phyloP scores from a whole-genome alignment of 139 green algal species.

The Microglena sp. region DNA sequence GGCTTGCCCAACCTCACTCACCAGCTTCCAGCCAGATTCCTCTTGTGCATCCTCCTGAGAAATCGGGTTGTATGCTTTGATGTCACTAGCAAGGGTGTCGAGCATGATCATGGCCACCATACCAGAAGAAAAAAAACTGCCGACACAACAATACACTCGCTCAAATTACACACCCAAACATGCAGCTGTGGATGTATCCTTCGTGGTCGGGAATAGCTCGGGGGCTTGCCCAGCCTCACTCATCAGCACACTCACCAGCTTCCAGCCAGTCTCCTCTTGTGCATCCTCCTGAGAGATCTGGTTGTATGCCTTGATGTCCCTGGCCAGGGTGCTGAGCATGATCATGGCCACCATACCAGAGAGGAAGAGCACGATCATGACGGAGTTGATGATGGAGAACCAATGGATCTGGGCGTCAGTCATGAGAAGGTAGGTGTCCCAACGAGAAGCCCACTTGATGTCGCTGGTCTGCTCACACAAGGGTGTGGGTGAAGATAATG shows the following conservation, averaged over 20 bases:
- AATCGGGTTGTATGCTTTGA: slow-evolving; percentile 93
- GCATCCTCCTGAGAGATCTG: slow-evolving; percentile 86
- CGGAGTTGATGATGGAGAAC: slow-evolving; percentile 99
- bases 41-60: slow-evolving; percentile 84
- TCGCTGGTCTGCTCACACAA: slow-evolving; percentile 35
- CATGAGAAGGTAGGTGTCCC: slow-evolving; percentile 97
- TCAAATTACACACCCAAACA: slow-evolving; percentile 66
- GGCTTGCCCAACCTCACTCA: too few relatives aligned
- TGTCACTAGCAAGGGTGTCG: slow-evolving; percentile 87
- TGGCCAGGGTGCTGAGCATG: slow-evolving; percentile 90
- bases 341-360: slow-evolving; percentile 98
- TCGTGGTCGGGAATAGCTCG: not conserved
- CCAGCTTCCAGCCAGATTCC: slow-evolving; percentile 97
- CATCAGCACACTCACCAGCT: slow-evolving; percentile 61
- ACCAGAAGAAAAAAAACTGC: too few relatives aligned
- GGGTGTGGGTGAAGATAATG: slow-evolving; percentile 6
- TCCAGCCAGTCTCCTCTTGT: slow-evolving; percentile 95
- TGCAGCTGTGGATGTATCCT: not conserved
- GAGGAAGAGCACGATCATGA: slow-evolving; percentile 99
- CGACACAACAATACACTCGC: too few relatives aligned
- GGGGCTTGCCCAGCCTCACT: not conserved
- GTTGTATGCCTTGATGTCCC: slow-evolving; percentile 97
- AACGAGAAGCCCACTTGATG: slow-evolving; percentile 93
- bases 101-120: slow-evolving; percentile 99
- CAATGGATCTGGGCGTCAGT: slow-evolving; percentile 94